These are phyloP conservation scores for Kluyveromyces wickerhamii DNA, from an alignment of 805 yeast species.

Conservation along the genomic window DNA sequence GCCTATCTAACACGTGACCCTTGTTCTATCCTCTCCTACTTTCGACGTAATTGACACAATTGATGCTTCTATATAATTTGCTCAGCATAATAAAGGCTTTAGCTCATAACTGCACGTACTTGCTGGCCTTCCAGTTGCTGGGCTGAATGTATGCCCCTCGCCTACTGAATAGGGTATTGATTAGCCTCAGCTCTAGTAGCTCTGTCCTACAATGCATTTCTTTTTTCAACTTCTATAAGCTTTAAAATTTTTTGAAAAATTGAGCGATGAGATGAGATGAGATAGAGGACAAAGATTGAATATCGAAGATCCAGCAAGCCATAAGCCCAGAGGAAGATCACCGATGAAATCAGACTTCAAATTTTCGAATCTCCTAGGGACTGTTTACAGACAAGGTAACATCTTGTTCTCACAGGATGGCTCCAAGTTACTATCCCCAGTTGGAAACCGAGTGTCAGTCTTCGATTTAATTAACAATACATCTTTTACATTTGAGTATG, in stretches of 20 bases:
- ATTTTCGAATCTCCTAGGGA: constrained; percentile 85
- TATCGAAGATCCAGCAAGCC: background rate
- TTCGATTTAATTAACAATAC: constrained; percentile 80
- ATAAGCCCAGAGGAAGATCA: constrained; percentile 1
- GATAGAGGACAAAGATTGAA: background rate
- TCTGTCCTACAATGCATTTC: too few species aligned
- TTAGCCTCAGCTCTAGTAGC: too few species aligned
- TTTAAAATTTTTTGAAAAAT: constrained; percentile 10
- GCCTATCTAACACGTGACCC: too few species aligned
- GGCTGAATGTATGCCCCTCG: too few species aligned
- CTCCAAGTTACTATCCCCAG: constrained; percentile 74
- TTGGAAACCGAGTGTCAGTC: constrained; percentile 85
- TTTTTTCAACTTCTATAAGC: constrained; percentile 2
- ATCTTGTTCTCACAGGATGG: constrained; percentile 83
- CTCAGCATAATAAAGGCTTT: too few species aligned
- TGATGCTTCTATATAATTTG: too few species aligned
- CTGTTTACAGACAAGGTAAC: constrained; percentile 93
- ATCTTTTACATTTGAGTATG: constrained; percentile 85
- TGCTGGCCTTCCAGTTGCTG: too few species aligned
- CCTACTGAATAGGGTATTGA: too few species aligned
- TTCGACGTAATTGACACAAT: too few species aligned
- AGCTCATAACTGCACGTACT: too few species aligned
- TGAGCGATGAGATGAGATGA: constrained; percentile 16
- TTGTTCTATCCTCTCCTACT: too few species aligned
- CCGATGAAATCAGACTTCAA: constrained; percentile 80